These are phyloP conservation scores for Bryoglossum gracile DNA, from an alignment of 495 filamentous ascomycete species.

Conservation along the genomic window DNA sequence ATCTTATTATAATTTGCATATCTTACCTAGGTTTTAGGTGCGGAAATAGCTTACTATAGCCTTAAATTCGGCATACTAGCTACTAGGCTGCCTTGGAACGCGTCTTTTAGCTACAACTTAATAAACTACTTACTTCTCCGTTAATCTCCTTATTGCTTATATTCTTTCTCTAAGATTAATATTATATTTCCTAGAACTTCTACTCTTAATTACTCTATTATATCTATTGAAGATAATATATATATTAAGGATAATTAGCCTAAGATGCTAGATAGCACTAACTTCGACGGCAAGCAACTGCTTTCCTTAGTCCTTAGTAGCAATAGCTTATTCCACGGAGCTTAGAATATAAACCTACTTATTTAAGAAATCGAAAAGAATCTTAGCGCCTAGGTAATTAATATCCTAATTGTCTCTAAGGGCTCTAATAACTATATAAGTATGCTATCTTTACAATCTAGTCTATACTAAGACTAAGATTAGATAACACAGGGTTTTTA, in stretches of 20 bases:
- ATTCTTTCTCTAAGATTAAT: slow-evolving; percentile 11
- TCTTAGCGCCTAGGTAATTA: slow-evolving; percentile 20
- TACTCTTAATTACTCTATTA: slow-evolving; percentile 8
- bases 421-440: slow-evolving; percentile 28
- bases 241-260: slow-evolving; percentile 22
- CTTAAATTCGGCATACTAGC: neutral
- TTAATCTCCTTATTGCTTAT: slow-evolving; percentile 6
- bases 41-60: neutral
- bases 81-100: neutral
- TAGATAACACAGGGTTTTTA: slow-evolving; percentile 1
- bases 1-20: neutral
- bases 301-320: slow-evolving; percentile 22
- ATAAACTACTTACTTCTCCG: slow-evolving; percentile 6
- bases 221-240: slow-evolving; percentile 15
- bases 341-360: slow-evolving; percentile 26
- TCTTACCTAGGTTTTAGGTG: neutral
- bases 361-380: slow-evolving; percentile 30
- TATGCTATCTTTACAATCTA: neutral
- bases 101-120: neutral
- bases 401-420: slow-evolving; percentile 23
- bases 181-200: slow-evolving; percentile 18
- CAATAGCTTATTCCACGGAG: slow-evolving; percentile 22
- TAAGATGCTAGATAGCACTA: slow-evolving; percentile 24
- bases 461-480: slow-evolving; percentile 10
- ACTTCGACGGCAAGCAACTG: slow-evolving; percentile 26